Percentiles rank a stretch among this genome's conserved stretches.
These are phyloP conservation scores for Diaporthe nobilis DNA, from an alignment of 2,329 filamentous ascomycete genomes.

Conservation along the genomic window DNA sequence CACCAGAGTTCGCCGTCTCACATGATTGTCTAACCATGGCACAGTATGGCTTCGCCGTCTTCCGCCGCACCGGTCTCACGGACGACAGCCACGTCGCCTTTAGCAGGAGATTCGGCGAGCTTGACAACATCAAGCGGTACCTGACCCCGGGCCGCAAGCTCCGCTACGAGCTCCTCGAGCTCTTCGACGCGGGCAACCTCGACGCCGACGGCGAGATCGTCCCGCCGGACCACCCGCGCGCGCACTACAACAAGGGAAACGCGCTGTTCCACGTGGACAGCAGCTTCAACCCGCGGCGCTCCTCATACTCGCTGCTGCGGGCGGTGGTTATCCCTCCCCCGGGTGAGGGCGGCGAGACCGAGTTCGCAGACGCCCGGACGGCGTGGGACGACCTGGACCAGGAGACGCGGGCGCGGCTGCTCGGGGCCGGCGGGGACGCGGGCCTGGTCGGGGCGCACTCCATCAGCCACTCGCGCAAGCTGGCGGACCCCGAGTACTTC, in stretches of 20 bases:
- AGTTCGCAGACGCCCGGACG: constrained; percentile 66
- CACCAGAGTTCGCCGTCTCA: neutral
- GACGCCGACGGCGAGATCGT: constrained; percentile 61
- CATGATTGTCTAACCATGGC: neutral
- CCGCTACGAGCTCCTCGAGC: constrained; percentile 62
- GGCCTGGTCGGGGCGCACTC: constrained; percentile 63
- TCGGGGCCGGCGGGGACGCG: constrained; percentile 48
- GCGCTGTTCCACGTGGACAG: constrained; percentile 68
- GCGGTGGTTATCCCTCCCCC: constrained; percentile 64
- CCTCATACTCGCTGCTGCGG: constrained; percentile 65
- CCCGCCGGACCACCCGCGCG: constrained; percentile 56
- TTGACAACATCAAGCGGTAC: constrained; percentile 68
- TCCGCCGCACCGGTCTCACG: constrained; percentile 64
- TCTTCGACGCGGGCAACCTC: constrained; percentile 72
- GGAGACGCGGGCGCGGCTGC: constrained; percentile 52
- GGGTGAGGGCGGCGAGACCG: constrained; percentile 63
- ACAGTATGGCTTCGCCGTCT: constrained; percentile 60
- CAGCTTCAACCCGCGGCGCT: constrained; percentile 68
- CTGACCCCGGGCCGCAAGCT: constrained; percentile 60
- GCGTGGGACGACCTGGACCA: constrained; percentile 63
- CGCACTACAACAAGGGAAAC: constrained; percentile 61
- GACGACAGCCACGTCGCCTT: constrained; percentile 67
- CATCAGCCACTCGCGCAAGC: constrained; percentile 66
- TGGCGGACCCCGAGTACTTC: constrained; percentile 64
- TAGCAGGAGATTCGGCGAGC: constrained; percentile 64